Percentiles rank a stretch among this genome's conserved stretches.
These are phyloP conservation scores for Ailanthus altissimus DNA, from an alignment of 345 rosid species.

Conservation along the genomic window DNA sequence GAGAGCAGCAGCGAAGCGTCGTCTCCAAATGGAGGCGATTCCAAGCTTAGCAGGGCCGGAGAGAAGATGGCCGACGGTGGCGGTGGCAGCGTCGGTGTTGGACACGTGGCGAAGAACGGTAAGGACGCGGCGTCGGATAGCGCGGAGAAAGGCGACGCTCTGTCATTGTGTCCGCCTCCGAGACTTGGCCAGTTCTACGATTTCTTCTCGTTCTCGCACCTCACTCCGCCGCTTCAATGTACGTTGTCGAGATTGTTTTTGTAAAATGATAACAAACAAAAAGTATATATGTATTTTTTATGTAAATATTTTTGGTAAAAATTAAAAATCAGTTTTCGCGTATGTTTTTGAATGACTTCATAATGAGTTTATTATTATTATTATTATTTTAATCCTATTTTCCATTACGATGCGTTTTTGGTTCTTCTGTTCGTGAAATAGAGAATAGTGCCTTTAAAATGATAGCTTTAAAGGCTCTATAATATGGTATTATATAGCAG, in stretches of 20 bases:
- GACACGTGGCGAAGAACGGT: slow-evolving; percentile 22
- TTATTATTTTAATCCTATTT: not conserved
- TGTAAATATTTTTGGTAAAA: too few species aligned
- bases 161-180: slow-evolving; percentile 76
- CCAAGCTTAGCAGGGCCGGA: slow-evolving; percentile 31
- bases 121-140: slow-evolving; percentile 30
- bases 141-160: slow-evolving; percentile 46
- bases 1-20: slow-evolving; percentile 32
- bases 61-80: slow-evolving; percentile 18
- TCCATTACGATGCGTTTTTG: not conserved
- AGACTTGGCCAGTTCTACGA: slow-evolving; percentile 88
- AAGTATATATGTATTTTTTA: not conserved
- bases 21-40: slow-evolving; percentile 14
- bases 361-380: not conserved
- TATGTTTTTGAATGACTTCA: too few species aligned
- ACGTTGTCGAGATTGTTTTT: slow-evolving; percentile 19
- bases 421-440: not conserved
- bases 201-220: slow-evolving; percentile 85
- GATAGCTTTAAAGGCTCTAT: not conserved
- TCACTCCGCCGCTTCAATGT: slow-evolving; percentile 86
- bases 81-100: not conserved
- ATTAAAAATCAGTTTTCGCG: too few species aligned
- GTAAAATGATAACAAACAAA: not conserved
- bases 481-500: not conserved
- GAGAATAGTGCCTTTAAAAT: not conserved